phyloP scores from a whole-genome alignment of 192 early-diverging fungal genomes.

The Mortierella hygrophila region DNA sequence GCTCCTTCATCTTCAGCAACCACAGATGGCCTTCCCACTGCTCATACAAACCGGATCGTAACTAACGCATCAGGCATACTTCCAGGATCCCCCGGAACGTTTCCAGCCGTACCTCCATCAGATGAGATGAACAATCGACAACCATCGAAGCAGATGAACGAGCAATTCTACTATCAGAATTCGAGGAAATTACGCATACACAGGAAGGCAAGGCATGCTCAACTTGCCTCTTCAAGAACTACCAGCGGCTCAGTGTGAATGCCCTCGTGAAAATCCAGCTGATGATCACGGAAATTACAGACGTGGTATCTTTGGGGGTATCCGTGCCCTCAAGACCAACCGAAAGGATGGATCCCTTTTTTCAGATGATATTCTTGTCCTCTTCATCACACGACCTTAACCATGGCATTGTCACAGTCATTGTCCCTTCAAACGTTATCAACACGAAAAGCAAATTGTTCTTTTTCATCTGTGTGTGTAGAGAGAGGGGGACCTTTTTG shows the following conservation, averaged over 20 bases:
- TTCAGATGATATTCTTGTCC: constrained; percentile 13
- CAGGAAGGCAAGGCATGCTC: constrained; percentile 15
- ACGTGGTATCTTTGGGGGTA: constrained; percentile 22
- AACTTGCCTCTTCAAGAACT: constrained; percentile 23
- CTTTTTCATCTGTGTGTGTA: too few species aligned
- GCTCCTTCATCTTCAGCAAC: neutral
- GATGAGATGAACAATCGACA: constrained; percentile 16
- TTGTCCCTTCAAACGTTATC: neutral
- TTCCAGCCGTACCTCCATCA: constrained; percentile 1
- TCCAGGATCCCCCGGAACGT: constrained; percentile 14
- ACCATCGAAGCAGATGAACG: constrained; percentile 13
- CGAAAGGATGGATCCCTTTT: constrained; percentile 22
- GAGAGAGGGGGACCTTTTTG: too few species aligned
- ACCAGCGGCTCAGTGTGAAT: constrained; percentile 21
- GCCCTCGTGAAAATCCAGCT: constrained; percentile 22
- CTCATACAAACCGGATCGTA: constrained; percentile 9
- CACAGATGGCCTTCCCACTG: constrained; percentile 2
- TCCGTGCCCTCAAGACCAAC: constrained; percentile 25
- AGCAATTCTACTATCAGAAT: constrained; percentile 22
- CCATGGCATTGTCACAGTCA: too few species aligned
- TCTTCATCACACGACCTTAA: too few species aligned
- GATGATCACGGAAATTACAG: constrained; percentile 21
- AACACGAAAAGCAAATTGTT: neutral
- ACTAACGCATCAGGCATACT: neutral
- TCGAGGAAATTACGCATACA: constrained; percentile 24